Evolutionary conservation across 2,329 filamentous ascomycete species (phyloP), one percentile per base, ranked within the genome.

Genomic region (Xylariaceae sp.): DNA sequence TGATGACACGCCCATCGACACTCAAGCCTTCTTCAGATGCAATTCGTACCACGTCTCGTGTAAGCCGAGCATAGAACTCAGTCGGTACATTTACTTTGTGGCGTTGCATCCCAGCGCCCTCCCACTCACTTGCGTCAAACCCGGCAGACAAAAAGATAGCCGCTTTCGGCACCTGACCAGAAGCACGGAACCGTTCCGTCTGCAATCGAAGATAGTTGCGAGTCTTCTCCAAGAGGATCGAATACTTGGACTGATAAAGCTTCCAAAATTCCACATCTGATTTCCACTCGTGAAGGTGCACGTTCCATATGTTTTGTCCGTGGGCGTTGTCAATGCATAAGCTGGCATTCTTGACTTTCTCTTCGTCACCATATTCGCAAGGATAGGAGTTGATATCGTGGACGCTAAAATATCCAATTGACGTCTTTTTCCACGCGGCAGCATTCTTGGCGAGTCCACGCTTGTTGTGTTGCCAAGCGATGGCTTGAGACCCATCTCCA

Each of bases 371-470:
- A 69, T 82, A 84, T 71, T 99, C 94, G 70, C 94, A 99, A 0
- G 95, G 94, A 67, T 95, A 99, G 0, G 93, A 97, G 73, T 99
- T 97, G 75, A 99, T 97, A 67, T 99, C 94, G 70, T 99, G 94
- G 36, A 99, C 72, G 70, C 92, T 97, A 72, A 96, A 97, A 70
- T 99, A 99, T 8, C 92, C 94, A 64, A 97, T 94, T 0, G 88
- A 87, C 0, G 88, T 86, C 75, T 90, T 94, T 74, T 93, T 93
- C 80, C 88, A 88, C 24, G 81, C 77, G 1, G 87, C 80, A 1
- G 87, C 84, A 66, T 90, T 93, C 70, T 89, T 92, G 6, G 84
- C 71, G 33, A 86, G 77, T 13, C 88, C 84, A 56, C 88, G 86
- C 41, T 83, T 79, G 68, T 97, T 99, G 64, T 95, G 90, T 35